Conservation (phyloP, 306 rosid species). For the Neltuma alba region DNA sequence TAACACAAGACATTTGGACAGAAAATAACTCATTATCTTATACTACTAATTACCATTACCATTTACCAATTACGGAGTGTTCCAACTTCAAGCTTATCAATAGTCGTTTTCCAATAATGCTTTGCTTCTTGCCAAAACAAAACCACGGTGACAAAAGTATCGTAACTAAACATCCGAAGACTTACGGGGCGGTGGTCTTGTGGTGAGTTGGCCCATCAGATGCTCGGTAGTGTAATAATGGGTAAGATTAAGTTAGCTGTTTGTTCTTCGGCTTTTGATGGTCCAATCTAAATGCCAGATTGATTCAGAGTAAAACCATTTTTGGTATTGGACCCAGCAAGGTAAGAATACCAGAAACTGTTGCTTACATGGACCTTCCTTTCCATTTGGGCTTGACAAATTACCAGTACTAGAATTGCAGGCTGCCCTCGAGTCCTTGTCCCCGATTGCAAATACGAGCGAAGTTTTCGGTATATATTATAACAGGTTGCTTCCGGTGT, state of each 20-base stretch:
- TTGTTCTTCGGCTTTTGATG: neutral
- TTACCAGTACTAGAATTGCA: neutral
- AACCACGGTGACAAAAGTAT: neutral
- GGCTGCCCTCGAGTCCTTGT: neutral
- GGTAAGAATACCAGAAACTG: neutral
- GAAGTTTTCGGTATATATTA: neutral
- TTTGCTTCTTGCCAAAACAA: conserved; percentile 32
- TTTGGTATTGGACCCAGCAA: neutral
- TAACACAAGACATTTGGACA: neutral
- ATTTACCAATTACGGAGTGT: conserved; percentile 69
- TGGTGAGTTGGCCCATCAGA: neutral
- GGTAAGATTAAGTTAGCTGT: neutral
- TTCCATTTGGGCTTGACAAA: neutral
- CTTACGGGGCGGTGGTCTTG: neutral
- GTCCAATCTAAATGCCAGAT: neutral
- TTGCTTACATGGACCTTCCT: neutral
- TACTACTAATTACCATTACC: too few relatives aligned
- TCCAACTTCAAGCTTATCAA: conserved; percentile 71
- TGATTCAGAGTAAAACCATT: neutral
- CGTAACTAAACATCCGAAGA: neutral
- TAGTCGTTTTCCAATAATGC: conserved; percentile 72
- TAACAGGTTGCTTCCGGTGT: neutral
- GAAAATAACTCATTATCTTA: too few relatives aligned
- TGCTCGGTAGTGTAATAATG: neutral
- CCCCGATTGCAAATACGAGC: neutral